Evolutionary conservation across 179 eudicot species (phyloP).

Genomic region (Camellia oleifera): DNA sequence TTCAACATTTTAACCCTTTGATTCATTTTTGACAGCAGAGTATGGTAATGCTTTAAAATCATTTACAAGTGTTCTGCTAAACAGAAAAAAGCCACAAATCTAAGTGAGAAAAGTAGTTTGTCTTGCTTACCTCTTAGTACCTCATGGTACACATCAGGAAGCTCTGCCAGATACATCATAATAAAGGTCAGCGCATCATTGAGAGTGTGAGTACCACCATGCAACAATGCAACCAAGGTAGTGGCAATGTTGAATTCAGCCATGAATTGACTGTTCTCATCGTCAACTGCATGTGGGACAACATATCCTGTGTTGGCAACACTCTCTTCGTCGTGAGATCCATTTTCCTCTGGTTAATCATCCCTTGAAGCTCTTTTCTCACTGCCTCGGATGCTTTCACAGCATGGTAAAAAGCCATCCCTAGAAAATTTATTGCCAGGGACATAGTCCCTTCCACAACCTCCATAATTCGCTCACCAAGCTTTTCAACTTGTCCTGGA

Average conservation of each 20-base stretch:
- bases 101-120: too few species aligned
- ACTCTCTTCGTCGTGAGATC: conserved; percentile 20
- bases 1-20: too few species aligned
- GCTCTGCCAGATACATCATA: conserved; percentile 40
- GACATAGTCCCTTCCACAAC: background rate
- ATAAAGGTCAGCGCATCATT: conserved; percentile 29
- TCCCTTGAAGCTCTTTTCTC: conserved; percentile 16
- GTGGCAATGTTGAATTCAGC: conserved; percentile 26
- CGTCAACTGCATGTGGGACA: conserved; percentile 27
- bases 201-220: conserved; percentile 34
- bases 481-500: conserved; percentile 21
- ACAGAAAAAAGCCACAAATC: too few species aligned
- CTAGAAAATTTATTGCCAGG: conserved; percentile 28
- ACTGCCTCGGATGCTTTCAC: conserved; percentile 23
- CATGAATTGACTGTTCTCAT: conserved; percentile 31
- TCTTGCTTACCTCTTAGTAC: conserved; percentile 24
- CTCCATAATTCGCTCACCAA: background rate
- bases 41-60: too few species aligned
- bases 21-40: too few species aligned
- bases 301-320: conserved; percentile 26
- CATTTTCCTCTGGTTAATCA: conserved; percentile 28
- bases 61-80: too few species aligned
- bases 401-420: conserved; percentile 25
- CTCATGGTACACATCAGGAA: conserved; percentile 28
- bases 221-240: conserved; percentile 24